Base-by-base conservation (phyloP, 2,329 filamentous ascomycete genomes). In the Hysterium pulicare region DNA sequence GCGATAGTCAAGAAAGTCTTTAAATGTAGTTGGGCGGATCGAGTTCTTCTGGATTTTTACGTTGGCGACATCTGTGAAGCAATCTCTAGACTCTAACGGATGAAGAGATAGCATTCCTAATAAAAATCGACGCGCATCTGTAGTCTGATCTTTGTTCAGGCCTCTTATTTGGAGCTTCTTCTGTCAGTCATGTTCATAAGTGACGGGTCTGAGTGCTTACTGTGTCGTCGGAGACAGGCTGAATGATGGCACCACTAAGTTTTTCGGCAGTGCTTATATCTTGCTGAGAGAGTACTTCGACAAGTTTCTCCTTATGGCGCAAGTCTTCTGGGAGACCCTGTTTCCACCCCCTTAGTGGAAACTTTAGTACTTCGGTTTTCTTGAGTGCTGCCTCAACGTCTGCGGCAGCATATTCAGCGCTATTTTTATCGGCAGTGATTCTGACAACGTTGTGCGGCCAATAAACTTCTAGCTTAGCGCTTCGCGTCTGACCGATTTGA, bases 391-490 rank as follows among this genome's bases (percentile, higher is more conserved):
- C 39, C 34, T 62, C 55, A 20, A 68, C 46, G 38, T 68, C 65
- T 32, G 62, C 51, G 3, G 62, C 61, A 5, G 59, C 58, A 36
- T 66, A 64, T 33, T 66, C 61, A 11, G 63, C 60, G 19, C 53
- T 62, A 34, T 41, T 60, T 35, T 65, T 66, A 41, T 65, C 58
- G 22, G 63, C 64, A 6, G 59, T 68, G 23, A 69, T 65, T 16
- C 65, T 61, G 9, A 69, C 39, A 15, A 65, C 47, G 26, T 49
- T 50, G 26, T 60, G 49, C 3, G 46, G 41, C 24, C 45, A 40
- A 26, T 57, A 50, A 13, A 62, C 45, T 28, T 68, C 58, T 8
- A 66, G 39, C 23, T 53, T 67, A 19, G 53, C 62, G 23, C 51
- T 59, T 11, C 65, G 53, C 17, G 40, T 36, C n/a, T 37, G 37